phyloP scores from a whole-genome alignment of 2,329 filamentous ascomycete genomes.

The Verticillium nonalfalfae region DNA sequence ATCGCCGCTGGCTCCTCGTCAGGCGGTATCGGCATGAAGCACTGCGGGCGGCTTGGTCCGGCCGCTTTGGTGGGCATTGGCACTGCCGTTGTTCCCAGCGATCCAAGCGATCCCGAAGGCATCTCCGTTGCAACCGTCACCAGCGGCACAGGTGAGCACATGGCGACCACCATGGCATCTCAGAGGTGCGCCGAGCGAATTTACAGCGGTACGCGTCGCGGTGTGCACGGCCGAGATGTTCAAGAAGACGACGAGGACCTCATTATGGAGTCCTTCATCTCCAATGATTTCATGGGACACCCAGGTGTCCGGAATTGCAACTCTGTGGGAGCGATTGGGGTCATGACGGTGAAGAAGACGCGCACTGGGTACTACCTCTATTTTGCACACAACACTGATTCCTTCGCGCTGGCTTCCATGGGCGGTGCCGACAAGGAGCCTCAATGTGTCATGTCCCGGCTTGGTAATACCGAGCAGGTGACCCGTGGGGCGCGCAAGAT shows the following conservation, averaged over 20 bases:
- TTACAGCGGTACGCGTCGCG: conserved; percentile 62
- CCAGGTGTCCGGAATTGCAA: conserved; percentile 75
- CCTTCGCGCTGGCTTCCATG: conserved; percentile 83
- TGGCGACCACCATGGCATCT: conserved; percentile 91
- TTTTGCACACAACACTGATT: conserved; percentile 95
- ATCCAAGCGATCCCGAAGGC: conserved; percentile 61
- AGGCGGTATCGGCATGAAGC: conserved; percentile 98
- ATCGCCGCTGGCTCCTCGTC: conserved; percentile 96
- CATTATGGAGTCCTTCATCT: conserved; percentile 68
- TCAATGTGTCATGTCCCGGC: conserved; percentile 82
- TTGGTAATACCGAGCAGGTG: conserved; percentile 43
- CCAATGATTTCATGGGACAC: conserved; percentile 88
- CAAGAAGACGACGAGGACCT: conserved; percentile 70
- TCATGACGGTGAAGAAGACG: conserved; percentile 84
- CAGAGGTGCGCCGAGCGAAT: conserved; percentile 80
- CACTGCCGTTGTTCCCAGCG: conserved; percentile 76
- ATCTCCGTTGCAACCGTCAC: conserved; percentile 77
- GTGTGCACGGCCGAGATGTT: conserved; percentile 53
- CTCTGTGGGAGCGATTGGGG: conserved; percentile 81
- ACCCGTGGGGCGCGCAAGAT: conserved; percentile 50
- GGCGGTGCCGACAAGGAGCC: conserved; percentile 69
- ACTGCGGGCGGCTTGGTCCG: conserved; percentile 82
- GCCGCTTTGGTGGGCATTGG: conserved; percentile 90
- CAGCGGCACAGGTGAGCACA: conserved; percentile 95
- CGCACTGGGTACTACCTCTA: conserved; percentile 72